Percentiles rank a stretch among this genome's conserved stretches.
Evolutionary conservation across 176 grass and related monocot species (phyloP).

Genomic region (Musa schizocarpa): DNA sequence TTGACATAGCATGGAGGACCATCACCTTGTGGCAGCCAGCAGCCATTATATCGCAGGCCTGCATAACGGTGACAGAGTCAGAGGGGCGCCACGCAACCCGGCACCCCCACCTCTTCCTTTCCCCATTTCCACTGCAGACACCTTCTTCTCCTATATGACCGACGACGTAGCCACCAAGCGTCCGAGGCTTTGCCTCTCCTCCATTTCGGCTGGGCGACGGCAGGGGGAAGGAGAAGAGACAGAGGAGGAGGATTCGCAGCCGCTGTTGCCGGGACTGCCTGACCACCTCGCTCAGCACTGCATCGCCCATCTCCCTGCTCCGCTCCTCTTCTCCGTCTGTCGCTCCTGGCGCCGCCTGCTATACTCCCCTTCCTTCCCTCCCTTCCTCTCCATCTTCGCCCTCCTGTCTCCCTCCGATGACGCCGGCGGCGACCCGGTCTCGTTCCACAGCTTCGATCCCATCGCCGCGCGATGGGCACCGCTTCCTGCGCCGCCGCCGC

Average conservation of each 20-base stretch:
- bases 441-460: slow-evolving; percentile 54
- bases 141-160: neutral
- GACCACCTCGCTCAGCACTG: slow-evolving; percentile 76
- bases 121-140: neutral
- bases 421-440: slow-evolving; percentile 11
- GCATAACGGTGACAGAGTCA: too few species aligned
- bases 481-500: slow-evolving; percentile 34
- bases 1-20: too few species aligned
- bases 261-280: slow-evolving; percentile 58
- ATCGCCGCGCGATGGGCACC: slow-evolving; percentile 31
- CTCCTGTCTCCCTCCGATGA: slow-evolving; percentile 26
- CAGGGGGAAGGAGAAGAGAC: neutral
- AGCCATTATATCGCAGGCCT: too few species aligned
- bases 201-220: too few species aligned
- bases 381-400: slow-evolving; percentile 17
- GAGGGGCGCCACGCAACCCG: too few species aligned
- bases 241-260: slow-evolving; percentile 7
- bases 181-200: neutral
- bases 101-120: neutral
- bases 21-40: too few species aligned
- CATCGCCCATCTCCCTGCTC: slow-evolving; percentile 35
- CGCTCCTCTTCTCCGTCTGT: slow-evolving; percentile 51
- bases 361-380: slow-evolving; percentile 52
- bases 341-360: slow-evolving; percentile 56
- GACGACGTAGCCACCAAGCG: neutral